These are phyloP conservation scores for Russula vinacea DNA, from an alignment of 768 basidiomycete species.

Conservation along the genomic window DNA sequence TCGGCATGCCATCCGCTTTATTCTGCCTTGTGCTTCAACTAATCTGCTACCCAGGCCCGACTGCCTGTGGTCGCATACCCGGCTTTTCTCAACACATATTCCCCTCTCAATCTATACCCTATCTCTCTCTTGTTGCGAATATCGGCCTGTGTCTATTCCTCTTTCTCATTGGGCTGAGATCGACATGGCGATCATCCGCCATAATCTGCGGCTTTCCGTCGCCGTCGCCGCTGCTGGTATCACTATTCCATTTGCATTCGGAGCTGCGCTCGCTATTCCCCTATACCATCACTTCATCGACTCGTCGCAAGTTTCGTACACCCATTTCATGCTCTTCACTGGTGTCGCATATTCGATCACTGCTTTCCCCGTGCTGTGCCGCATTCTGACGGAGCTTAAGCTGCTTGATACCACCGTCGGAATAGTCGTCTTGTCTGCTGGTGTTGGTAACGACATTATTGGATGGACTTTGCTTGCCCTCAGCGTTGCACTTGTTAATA, in stretches of 20 bases:
- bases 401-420: conserved; percentile 90
- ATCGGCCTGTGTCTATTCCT: conserved; percentile 87
- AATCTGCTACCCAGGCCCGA: conserved; percentile 39
- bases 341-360: conserved; percentile 90
- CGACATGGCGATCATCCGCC: conserved; percentile 72
- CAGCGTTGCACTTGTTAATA: conserved; percentile 89
- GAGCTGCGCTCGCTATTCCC: conserved; percentile 63
- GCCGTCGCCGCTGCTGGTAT: conserved; percentile 82
- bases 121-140: conserved; percentile 82
- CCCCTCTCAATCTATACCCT: conserved; percentile 64
- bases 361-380: conserved; percentile 80
- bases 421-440: conserved; percentile 87
- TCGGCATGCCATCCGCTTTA: conserved; percentile 45
- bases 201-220: conserved; percentile 64
- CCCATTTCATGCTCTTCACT: conserved; percentile 91
- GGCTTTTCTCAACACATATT: conserved; percentile 87
- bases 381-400: conserved; percentile 88
- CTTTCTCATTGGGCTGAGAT: conserved; percentile 91
- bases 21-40: not conserved
- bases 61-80: conserved; percentile 76
- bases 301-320: conserved; percentile 57
- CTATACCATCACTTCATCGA: conserved; percentile 76
- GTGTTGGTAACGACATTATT: conserved; percentile 80
- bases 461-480: conserved; percentile 84
- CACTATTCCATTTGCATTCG: conserved; percentile 82